Percentiles rank a stretch among this genome's conserved stretches.
phyloP scores from a whole-genome alignment of 805 yeast genomes.

The Ogataea siamensis region DNA sequence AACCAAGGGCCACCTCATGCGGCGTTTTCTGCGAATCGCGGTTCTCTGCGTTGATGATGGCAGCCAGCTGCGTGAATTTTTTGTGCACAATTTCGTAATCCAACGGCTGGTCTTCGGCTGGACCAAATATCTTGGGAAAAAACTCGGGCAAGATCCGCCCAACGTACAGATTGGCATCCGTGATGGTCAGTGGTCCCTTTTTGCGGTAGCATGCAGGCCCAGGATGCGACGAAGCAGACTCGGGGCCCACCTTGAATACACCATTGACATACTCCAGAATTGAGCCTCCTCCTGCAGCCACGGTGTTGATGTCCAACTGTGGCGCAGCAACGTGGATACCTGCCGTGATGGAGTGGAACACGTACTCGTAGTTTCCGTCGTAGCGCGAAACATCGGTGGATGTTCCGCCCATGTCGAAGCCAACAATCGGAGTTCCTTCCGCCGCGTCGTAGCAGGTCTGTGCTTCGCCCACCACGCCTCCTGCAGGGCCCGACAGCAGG shows the following conservation, averaged over 20 bases:
- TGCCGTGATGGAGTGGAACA: conserved; percentile 59
- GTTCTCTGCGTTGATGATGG: conserved; percentile 35
- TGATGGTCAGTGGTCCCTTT: conserved; percentile 47
- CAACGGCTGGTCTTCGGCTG: conserved; percentile 39
- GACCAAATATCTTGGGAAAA: conserved; percentile 48
- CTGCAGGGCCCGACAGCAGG: conserved; percentile 57
- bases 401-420: conserved; percentile 41
- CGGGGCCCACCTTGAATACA: conserved; percentile 45
- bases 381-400: conserved; percentile 50
- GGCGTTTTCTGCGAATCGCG: conserved; percentile 34
- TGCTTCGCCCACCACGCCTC: conserved; percentile 58
- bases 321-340: conserved; percentile 42
- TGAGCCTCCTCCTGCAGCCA: conserved; percentile 59
- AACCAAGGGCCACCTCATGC: conserved; percentile 46
- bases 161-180: conserved; percentile 44
- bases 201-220: conserved; percentile 50
- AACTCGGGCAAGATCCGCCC: conserved; percentile 41
- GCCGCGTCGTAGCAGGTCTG: conserved; percentile 39
- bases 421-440: conserved; percentile 34
- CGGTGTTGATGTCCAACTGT: conserved; percentile 39
- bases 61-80: conserved; percentile 39
- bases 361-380: conserved; percentile 62
- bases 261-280: conserved; percentile 36
- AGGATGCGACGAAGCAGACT: conserved; percentile 47
- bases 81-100: conserved; percentile 34